A percentile compares a stretch with the other conserved stretches of the same genome.
Conservation (phyloP, 345 rosid genomes). For the Draba incana region DNA sequence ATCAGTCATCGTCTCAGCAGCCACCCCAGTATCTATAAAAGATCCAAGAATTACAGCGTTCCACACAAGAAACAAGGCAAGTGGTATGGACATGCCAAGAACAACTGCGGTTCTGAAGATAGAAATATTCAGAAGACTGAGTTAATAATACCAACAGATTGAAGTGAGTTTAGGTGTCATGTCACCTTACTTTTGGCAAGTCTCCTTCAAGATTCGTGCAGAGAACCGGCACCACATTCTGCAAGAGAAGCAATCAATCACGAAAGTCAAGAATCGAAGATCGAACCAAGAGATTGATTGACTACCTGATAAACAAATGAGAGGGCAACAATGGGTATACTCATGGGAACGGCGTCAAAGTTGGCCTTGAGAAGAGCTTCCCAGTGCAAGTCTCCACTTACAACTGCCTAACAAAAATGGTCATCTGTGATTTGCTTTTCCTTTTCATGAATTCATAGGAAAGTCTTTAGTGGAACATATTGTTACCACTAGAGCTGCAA, state of each 20-base stretch:
- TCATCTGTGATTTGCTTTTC: slow-evolving; percentile 8
- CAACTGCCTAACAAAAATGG: slow-evolving; percentile 60
- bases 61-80: slow-evolving; percentile 92
- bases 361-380: slow-evolving; percentile 83
- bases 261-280: slow-evolving; percentile 11
- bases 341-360: slow-evolving; percentile 91
- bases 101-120: slow-evolving; percentile 78
- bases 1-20: slow-evolving; percentile 55
- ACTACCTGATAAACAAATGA: slow-evolving; percentile 94
- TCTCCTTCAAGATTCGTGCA: slow-evolving; percentile 97
- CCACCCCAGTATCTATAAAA: slow-evolving; percentile 48
- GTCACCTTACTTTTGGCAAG: slow-evolving; percentile 93
- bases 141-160: not conserved
- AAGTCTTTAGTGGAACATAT: not conserved
- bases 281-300: not conserved
- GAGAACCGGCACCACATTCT: slow-evolving; percentile 94
- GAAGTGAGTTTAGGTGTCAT: slow-evolving; percentile 23
- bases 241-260: slow-evolving; percentile 38
- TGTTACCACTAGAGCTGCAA: slow-evolving; percentile 87
- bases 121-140: slow-evolving; percentile 9
- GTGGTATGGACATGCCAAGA: slow-evolving; percentile 82
- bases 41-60: slow-evolving; percentile 85
- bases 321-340: slow-evolving; percentile 94
- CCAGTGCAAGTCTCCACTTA: slow-evolving; percentile 73
- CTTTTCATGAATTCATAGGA: not conserved